Conservation (phyloP, 2,329 filamentous ascomycete genomes). For the Daldinia eschscholtzii region DNA sequence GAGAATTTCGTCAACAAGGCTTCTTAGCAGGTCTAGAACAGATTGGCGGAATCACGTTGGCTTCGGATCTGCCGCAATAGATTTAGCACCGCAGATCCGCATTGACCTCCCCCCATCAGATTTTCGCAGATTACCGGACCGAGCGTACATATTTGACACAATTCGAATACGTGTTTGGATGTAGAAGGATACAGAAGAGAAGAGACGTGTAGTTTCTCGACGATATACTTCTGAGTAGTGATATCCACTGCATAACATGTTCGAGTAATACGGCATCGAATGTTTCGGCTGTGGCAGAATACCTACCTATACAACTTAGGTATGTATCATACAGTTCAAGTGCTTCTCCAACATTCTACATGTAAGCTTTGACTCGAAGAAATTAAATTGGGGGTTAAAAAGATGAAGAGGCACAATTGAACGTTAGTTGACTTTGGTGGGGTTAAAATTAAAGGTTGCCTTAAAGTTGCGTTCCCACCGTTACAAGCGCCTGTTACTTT, state of each 20-base stretch:
- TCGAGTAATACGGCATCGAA: not conserved
- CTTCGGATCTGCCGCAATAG: conserved; percentile 40
- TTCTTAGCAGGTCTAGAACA: conserved; percentile 38
- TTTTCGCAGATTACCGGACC: conserved; percentile 38
- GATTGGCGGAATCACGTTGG: conserved; percentile 44
- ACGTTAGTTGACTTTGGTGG: not conserved
- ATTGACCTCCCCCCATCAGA: conserved; percentile 31
- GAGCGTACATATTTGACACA: conserved; percentile 23
- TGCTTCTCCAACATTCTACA: not conserved
- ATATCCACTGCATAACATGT: too few relatives aligned
- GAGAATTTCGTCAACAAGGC: conserved; percentile 35
- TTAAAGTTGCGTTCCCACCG: not conserved
- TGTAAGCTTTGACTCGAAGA: not conserved
- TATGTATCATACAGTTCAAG: not conserved
- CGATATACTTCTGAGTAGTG: too few relatives aligned
- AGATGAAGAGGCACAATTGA: not conserved
- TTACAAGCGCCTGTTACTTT: conserved; percentile 14
- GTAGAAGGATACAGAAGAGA: not conserved
- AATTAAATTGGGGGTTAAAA: not conserved
- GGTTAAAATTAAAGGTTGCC: not conserved
- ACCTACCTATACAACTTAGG: too few relatives aligned
- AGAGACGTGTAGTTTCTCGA: too few relatives aligned
- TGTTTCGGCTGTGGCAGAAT: not conserved
- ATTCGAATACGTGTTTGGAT: conserved; percentile 6
- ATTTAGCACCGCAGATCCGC: conserved; percentile 41